phyloP scores from a whole-genome alignment of 805 yeast genomes.

The Maudiozyma serrabonitensis region DNA sequence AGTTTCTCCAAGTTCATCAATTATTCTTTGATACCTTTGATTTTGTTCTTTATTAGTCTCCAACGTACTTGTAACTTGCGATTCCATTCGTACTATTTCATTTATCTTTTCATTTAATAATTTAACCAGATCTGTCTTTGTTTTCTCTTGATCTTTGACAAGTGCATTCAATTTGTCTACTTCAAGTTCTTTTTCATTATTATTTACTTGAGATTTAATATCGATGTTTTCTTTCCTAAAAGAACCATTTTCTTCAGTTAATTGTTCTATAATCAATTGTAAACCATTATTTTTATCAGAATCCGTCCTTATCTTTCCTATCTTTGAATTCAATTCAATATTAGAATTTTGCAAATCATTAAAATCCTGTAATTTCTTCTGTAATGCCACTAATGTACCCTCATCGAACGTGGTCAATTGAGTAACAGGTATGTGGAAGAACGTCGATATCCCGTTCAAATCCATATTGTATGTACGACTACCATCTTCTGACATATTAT shows the following conservation, averaged over 20 bases:
- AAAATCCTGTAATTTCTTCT: neutral
- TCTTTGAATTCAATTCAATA: neutral
- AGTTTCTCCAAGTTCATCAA: constrained; percentile 27
- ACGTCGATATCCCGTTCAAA: neutral
- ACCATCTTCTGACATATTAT: neutral
- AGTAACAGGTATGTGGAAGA: neutral
- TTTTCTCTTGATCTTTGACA: constrained; percentile 7
- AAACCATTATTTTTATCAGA: neutral
- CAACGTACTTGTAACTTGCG: constrained; percentile 12
- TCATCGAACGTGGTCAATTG: neutral
- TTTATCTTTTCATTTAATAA: constrained; percentile 24
- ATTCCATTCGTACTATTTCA: constrained; percentile 9
- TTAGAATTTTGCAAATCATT: neutral
- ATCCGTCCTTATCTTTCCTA: neutral
- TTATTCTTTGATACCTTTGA: constrained; percentile 30
- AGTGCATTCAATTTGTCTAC: constrained; percentile 3
- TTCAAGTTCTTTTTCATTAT: constrained; percentile 1
- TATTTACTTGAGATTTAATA: neutral
- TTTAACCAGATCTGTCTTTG: constrained; percentile 18
- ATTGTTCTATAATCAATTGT: constrained; percentile 12
- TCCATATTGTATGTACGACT: neutral
- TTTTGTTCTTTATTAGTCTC: constrained; percentile 32
- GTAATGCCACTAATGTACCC: neutral
- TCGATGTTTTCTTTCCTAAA: constrained; percentile 15
- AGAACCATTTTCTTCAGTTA: constrained; percentile 16